Conservation (phyloP, 2,329 filamentous ascomycete genomes). For the Leptographium lundbergii region DNA sequence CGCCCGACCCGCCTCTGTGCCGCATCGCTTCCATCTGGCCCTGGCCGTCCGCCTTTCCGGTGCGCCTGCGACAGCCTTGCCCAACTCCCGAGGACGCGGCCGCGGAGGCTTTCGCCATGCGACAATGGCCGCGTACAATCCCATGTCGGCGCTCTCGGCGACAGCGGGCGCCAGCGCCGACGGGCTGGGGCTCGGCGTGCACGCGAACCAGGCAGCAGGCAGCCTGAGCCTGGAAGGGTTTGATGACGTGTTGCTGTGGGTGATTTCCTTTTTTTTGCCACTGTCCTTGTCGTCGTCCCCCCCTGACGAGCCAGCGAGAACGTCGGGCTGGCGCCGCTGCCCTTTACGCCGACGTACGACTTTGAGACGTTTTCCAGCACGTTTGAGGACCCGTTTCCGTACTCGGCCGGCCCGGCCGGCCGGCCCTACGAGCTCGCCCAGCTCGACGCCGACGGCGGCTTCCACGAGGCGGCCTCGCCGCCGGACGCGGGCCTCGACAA, state of each 20-base stretch:
- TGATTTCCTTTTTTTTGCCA: slow-evolving; percentile 6
- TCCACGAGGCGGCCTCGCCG: slow-evolving; percentile 33
- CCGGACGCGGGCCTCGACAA: slow-evolving; percentile 42
- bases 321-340: slow-evolving; percentile 30
- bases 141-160: slow-evolving; percentile 37
- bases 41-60: too few relatives aligned
- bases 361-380: slow-evolving; percentile 47
- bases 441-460: slow-evolving; percentile 7
- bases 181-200: slow-evolving; percentile 32
- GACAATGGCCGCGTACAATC: slow-evolving; percentile 43
- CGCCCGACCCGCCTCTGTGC: too few relatives aligned
- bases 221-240: slow-evolving; percentile 36
- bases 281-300: neutral
- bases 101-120: slow-evolving; percentile 2
- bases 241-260: slow-evolving; percentile 45
- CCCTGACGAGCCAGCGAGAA: slow-evolving; percentile 21
- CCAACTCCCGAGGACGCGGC: too few relatives aligned
- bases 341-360: slow-evolving; percentile 48
- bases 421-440: slow-evolving; percentile 12
- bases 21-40: too few relatives aligned
- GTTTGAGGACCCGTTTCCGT: slow-evolving; percentile 54
- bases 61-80: too few relatives aligned
- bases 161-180: slow-evolving; percentile 29
- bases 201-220: slow-evolving; percentile 19
- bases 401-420: slow-evolving; percentile 22